Evolutionary conservation across 257 asterid species (phyloP).

Genomic region (Solanum bulbocastanum): DNA sequence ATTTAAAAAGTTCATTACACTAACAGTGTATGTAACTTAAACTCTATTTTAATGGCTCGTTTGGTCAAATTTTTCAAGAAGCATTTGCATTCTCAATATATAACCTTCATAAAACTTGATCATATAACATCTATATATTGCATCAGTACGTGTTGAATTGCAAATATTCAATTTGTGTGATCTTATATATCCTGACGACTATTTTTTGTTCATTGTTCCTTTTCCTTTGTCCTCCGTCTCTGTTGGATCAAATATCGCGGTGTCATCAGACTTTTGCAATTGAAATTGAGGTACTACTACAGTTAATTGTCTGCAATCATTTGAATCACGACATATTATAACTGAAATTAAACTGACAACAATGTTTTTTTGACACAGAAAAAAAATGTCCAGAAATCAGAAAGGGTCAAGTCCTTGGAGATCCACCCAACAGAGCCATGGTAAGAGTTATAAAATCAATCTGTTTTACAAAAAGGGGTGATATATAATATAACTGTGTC

Average conservation of each 20-base stretch:
- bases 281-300: neutral
- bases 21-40: neutral
- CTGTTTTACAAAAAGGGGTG: neutral
- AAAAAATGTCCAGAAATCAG: conserved; percentile 34
- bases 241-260: neutral
- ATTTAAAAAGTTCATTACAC: no score
- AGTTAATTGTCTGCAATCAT: neutral
- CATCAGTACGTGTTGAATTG: neutral
- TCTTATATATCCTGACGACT: neutral
- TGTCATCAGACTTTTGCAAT: neutral
- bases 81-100: neutral
- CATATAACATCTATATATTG: neutral
- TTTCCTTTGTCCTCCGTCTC: neutral
- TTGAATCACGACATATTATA: neutral
- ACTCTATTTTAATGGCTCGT: neutral
- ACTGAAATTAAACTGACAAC: neutral
- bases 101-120: neutral
- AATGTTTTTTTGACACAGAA: conserved; percentile 6
- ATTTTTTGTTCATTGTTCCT: neutral
- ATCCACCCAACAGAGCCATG: conserved; percentile 40
- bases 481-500: neutral
- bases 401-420: conserved; percentile 33
- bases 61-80: neutral
- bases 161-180: neutral
- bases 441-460: conserved; percentile 1